Base-by-base conservation (phyloP, 2,329 filamentous ascomycete species). In the Ustulina deusta region DNA sequence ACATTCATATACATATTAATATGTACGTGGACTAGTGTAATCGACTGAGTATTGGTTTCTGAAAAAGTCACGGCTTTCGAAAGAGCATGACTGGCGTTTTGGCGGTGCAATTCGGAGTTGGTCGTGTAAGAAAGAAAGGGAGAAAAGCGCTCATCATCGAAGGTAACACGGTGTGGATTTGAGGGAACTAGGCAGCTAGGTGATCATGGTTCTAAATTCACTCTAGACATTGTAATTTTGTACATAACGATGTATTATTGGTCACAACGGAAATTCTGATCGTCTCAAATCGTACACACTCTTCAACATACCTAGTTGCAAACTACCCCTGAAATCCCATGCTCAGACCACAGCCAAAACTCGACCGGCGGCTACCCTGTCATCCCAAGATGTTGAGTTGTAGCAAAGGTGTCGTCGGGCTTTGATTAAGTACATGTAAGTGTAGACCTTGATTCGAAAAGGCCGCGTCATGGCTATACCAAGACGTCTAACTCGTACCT, bases 41-140 rank as follows among this genome's bases (percentile, higher is more conserved):
- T 49, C 38, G 42, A 34, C 48, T 46, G 7, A 27, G n/a, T 42
- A 46, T 56, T 51, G 20, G 25, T 58, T 64, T 66, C 46, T 51
- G 22, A 61, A 38, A 61, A 40, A 63, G 63, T 67, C 62, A 59
- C 34, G 34, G 65, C 66, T 65, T 69, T 42, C 20, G 17, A 60
- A 61, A 58, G 42, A 63, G 63, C 62, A 68, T 65, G 71, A 68
- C 66, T 63, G 71, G 71, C 71, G 71, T 72, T 72, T 66, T 49
- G 66, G 71, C 42, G 60, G 63, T 69, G 22, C 57, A 52, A 66
- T 62, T 56, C 34, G 66, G 69, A 64, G 51, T 69, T 64, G 59
- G 62, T 60, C 61, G 32, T 64, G 56, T 63, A 68, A 66, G 65
- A 68, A 63, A 62, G 61, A 51, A 52, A 64, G 22, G 15, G 27